Base-by-base conservation (phyloP, 2,329 filamentous ascomycete species). In the Exophiala lecanii-corni region DNA sequence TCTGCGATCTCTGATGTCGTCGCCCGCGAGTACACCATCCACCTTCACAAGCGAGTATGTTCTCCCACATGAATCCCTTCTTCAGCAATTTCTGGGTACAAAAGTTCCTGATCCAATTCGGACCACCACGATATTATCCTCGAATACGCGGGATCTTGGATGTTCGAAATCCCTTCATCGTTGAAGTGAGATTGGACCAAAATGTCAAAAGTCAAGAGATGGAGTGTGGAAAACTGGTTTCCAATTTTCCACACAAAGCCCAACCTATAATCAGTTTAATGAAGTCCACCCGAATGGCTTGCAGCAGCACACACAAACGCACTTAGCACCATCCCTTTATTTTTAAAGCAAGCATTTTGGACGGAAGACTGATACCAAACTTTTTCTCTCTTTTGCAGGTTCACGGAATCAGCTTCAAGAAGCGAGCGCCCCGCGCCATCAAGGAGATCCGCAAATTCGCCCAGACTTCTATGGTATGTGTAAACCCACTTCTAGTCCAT, bases 21-120 rank as follows among this genome's bases (percentile, higher is more conserved):
- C 73, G 84, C 92, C 66, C 88, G 92, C 81, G 94, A 98, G 81
- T 98, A 98, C 84, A 98, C 92, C 74, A 97, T 98, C 78, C 91
- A 98, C 82, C 78, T 98, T 65, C 92, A 98, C 87, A 97, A 95
- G 86, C 86, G 91, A 76, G 87, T 94, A 89, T 71, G 85, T 85
- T 71, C 20, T 35, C 12, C 21, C 20, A 25, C 25, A 32, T 19
- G 10, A 28, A 4, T 26, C 9, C 39, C 23, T 38, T 31, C n/a
- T 31, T 20, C 13, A 23, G 31, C n/a, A n/a, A n/a, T n/a, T n/a
- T n/a, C n/a, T n/a, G n/a, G n/a, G n/a, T n/a, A n/a, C n/a, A n/a
- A n/a, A n/a, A n/a, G n/a, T n/a, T n/a, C n/a, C n/a, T n/a, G n/a
- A n/a, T n/a, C n/a, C n/a, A n/a, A n/a, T n/a, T n/a, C n/a, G n/a